Evolutionary conservation across 805 yeast genomes (phyloP).

Genomic region (Candida michaelii): DNA sequence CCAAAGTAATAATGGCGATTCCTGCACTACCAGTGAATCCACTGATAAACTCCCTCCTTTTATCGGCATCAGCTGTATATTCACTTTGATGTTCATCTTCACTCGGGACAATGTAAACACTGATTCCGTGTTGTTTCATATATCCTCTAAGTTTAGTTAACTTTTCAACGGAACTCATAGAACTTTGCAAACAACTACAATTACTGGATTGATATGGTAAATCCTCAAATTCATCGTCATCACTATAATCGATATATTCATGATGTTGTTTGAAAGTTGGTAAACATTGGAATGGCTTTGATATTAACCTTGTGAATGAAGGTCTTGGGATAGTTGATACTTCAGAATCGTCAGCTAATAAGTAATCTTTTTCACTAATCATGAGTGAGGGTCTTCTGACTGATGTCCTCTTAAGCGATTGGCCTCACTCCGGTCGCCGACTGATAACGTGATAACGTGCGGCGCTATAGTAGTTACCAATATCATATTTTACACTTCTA

Average conservation of each 20-base stretch:
- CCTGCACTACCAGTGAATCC: slow-evolving; percentile 96
- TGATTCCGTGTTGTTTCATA: slow-evolving; percentile 64
- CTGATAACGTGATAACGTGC: too few relatives aligned
- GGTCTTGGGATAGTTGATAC: slow-evolving; percentile 21
- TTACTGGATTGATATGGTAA: slow-evolving; percentile 21
- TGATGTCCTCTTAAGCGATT: background rate
- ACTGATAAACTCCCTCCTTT: slow-evolving; percentile 76
- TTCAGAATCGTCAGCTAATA: slow-evolving; percentile 15
- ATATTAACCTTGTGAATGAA: slow-evolving; percentile 18
- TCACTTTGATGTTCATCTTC: slow-evolving; percentile 96
- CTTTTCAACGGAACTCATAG: slow-evolving; percentile 56
- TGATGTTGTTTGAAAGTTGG: slow-evolving; percentile 14
- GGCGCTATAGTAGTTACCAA: too few relatives aligned
- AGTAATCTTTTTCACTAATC: slow-evolving; percentile 18
- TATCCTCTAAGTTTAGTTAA: slow-evolving; percentile 57
- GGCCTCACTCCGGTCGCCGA: background rate
- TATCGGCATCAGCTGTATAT: slow-evolving; percentile 79
- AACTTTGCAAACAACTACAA: slow-evolving; percentile 3
- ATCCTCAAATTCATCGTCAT: slow-evolving; percentile 21
- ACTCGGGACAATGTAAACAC: slow-evolving; percentile 75
- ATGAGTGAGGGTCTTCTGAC: background rate
- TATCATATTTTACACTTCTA: too few relatives aligned
- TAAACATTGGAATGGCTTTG: slow-evolving; percentile 26
- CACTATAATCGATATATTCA: slow-evolving; percentile 7
- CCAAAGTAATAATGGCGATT: slow-evolving; percentile 72